Conservation (phyloP, 75 land plant genomes). For the Ceratopteris richardii region DNA sequence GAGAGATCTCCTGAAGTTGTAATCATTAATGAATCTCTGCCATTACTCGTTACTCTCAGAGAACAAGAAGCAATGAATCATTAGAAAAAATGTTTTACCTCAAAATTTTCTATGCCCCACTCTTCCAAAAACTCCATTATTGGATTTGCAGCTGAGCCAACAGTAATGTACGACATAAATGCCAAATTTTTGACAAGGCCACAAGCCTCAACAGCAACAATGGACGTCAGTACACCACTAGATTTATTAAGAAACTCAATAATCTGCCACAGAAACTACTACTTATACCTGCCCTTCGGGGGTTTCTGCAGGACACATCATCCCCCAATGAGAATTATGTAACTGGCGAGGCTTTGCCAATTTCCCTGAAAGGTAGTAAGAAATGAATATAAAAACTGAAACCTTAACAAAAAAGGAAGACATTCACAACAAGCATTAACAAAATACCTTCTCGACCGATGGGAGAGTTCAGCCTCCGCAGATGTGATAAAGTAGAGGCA, state of each 20-base stretch:
- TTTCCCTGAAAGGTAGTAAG: slow-evolving; percentile 40
- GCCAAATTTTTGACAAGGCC: slow-evolving; percentile 98
- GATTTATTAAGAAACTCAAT: too few relatives aligned
- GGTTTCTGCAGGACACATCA: slow-evolving; percentile 99
- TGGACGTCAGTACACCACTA: too few relatives aligned
- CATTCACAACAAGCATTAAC: not conserved
- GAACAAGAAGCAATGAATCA: not conserved
- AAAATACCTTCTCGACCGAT: slow-evolving; percentile 95
- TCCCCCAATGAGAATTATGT: slow-evolving; percentile 99
- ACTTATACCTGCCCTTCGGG: slow-evolving; percentile 99
- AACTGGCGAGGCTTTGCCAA: slow-evolving; percentile 96
- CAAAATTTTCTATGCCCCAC: slow-evolving; percentile 98
- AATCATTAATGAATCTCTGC: not conserved
- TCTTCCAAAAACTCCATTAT: slow-evolving; percentile 97
- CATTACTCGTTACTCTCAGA: not conserved
- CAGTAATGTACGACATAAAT: slow-evolving; percentile 94
- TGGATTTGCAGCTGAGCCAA: slow-evolving; percentile 96
- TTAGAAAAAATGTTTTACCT: slow-evolving; percentile 32
- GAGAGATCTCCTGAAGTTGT: slow-evolving; percentile 78
- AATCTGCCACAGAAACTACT: too few relatives aligned
- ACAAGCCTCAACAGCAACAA: slow-evolving; percentile 70
- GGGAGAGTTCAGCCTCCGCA: slow-evolving; percentile 95
- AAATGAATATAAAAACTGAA: not conserved
- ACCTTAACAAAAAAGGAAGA: not conserved
- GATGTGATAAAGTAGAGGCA: slow-evolving; percentile 93